Evolutionary conservation across 345 rosid genomes (phyloP), one percentile per base, ranked within the genome.

Genomic region (Rhizophora apiculata): DNA sequence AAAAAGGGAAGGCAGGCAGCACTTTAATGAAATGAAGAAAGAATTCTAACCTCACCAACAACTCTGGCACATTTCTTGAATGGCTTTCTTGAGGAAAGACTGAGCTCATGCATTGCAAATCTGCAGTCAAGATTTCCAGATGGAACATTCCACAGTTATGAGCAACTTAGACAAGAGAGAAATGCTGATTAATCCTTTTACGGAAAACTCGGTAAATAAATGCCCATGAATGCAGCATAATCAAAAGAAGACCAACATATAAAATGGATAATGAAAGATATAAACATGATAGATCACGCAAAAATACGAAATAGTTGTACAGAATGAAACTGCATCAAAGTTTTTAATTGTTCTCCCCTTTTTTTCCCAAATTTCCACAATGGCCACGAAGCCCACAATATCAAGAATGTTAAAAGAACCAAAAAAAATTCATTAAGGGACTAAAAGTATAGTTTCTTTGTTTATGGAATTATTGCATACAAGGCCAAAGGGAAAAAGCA

Each of bases 31-130:
- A 55, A 51, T 0, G 9, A 5, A 46, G 54, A 66, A 49, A 32
- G 64, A 53, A 29, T 43, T 32, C 72, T 69, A 36, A 91, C 98
- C 97, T 94, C 98, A 73, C 98, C 98, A 69, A 94, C 98, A 74
- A 94, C 97, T 82, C 98, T 86, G 31, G 98, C 98, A 82, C 96
- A 91, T 80, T 94, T 94, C 85, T 87, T 94, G 85, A 87, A 94
- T 15, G 98, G 97, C 68, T 88, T 94, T 56, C 82, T 88, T 0
- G 97, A 94, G 27, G 95, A 82, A 78, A 94, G 96, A 56, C 98
- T 97, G 67, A 94, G 77, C 71, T 94, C 98, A 78, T 89, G 96
- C 98, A 94, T 91, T 8, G 98, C 96, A 69, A 80, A 94, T 49
- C 98, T 94, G 85, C 39, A 80, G 37, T 39, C 56, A 26, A 68